Percentiles rank a stretch among this genome's conserved stretches.
phyloP scores from a whole-genome alignment of 2,329 filamentous ascomycete species.

The Colletotrichum tanaceti region DNA sequence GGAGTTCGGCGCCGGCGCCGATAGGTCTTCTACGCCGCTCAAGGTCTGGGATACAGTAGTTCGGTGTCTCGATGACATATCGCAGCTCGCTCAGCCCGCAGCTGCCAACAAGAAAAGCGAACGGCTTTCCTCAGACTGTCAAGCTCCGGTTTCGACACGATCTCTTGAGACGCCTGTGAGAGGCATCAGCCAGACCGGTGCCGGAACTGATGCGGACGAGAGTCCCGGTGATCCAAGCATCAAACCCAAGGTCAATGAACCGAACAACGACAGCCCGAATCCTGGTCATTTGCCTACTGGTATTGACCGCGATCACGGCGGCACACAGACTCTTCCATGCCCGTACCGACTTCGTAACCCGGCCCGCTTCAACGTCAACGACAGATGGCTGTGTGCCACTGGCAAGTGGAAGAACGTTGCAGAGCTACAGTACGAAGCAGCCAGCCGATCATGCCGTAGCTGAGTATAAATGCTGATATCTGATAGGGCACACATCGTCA shows the following conservation, averaged over 20 bases:
- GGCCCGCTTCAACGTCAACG: conserved; percentile 58
- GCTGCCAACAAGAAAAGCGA: not conserved
- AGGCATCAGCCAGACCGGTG: not conserved
- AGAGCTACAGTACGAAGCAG: conserved; percentile 45
- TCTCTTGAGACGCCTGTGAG: not conserved
- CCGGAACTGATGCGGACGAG: not conserved
- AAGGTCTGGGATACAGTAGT: conserved; percentile 37
- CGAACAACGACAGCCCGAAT: not conserved
- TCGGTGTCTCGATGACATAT: conserved; percentile 25
- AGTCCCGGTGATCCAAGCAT: not conserved
- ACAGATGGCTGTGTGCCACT: conserved; percentile 57
- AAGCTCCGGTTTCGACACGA: not conserved
- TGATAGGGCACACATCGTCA: conserved; percentile 55
- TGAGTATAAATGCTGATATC: not conserved
- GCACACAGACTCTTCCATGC: conserved; percentile 43
- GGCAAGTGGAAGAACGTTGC: conserved; percentile 55
- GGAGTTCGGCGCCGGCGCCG: conserved; percentile 9
- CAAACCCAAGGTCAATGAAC: not conserved
- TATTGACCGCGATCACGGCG: too few relatives aligned
- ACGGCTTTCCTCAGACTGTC: not conserved
- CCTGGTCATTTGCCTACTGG: not conserved
- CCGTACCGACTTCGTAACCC: conserved; percentile 59
- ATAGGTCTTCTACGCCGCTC: conserved; percentile 27
- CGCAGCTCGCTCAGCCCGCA: not conserved
- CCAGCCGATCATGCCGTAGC: rapidly evolving